Base-by-base conservation (phyloP, 441 rosid species). In the Daphne laureola region DNA sequence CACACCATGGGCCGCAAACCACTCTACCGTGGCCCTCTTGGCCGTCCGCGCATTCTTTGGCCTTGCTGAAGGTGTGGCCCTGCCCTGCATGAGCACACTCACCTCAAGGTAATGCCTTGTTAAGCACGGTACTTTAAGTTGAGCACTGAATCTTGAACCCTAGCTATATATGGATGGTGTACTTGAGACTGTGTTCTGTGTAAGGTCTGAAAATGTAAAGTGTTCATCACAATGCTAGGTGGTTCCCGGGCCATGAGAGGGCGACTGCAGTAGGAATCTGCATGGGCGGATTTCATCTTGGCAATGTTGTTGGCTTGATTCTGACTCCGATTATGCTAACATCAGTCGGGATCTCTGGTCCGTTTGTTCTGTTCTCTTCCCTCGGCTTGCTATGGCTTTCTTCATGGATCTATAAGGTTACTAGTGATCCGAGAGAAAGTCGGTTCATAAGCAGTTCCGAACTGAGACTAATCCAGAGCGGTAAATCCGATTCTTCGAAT, bases 221-320 rank as follows among this genome's bases (percentile, higher is more conserved):
- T 41, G 14, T 26, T 5, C 35, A 44, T 9, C 17, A 12, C 38
- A 27, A 3, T 17, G 16, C 2, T 21, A 87, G 96, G 72, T 92
- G 98, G 97, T 85, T 87, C 59, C 96, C 97, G 1, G 72, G 62
- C 17, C 61, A 83, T 8, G 95, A 89, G 72, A 73, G 93, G 45
- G 87, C 98, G 16, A 83, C 78, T 65, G 97, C 99, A 16, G 86
- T 93, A 43, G 99, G 93, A 16, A 67, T 93, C 43, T 83, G 95
- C 0, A 90, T 93, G 97, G 99, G 83, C 0, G 99, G 99, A 53
- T 93, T 93, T 75, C 99, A 93, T 78, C 78, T 90, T 1, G 99
- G 99, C 40, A 89, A 87, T 26, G 97, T 90, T 0, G 65, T 65
- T 11, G 99, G 99, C 53, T 64, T 93, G 40, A 21, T 89, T 51